Evolutionary conservation across 2,329 filamentous ascomycete species (phyloP).

Genomic region (Davidsoniella eucalypti): DNA sequence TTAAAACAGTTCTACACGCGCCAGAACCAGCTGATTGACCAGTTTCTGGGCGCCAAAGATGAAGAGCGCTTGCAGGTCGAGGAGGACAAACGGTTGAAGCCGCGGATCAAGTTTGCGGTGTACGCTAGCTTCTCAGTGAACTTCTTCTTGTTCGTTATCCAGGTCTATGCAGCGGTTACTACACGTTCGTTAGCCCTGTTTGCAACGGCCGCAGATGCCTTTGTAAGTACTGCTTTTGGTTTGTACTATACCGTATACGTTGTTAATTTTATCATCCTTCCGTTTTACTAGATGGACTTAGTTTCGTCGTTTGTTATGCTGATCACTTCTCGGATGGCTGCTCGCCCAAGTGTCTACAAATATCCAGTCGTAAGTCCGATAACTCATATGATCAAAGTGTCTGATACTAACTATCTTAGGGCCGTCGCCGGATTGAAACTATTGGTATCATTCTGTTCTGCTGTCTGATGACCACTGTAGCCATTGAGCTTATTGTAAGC

Average conservation of each 20-base stretch:
- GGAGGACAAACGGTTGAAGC: constrained; percentile 32
- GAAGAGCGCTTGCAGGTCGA: constrained; percentile 35
- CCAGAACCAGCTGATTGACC: constrained; percentile 32
- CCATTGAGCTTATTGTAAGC: constrained; percentile 42
- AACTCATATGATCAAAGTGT: background rate
- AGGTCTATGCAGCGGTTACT: constrained; percentile 40
- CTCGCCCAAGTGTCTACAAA: constrained; percentile 41
- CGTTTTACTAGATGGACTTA: constrained; percentile 35
- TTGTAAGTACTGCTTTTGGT: constrained; percentile 23
- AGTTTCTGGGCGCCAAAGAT: constrained; percentile 37
- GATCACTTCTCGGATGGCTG: constrained; percentile 41
- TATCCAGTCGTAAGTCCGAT: constrained; percentile 35
- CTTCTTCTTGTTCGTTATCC: constrained; percentile 38
- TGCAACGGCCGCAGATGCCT: constrained; percentile 48
- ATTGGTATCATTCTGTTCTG: constrained; percentile 50
- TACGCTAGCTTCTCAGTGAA: constrained; percentile 34
- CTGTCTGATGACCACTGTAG: constrained; percentile 49
- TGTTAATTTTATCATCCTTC: too few relatives aligned
- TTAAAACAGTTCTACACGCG: constrained; percentile 31
- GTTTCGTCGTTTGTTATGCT: constrained; percentile 48
- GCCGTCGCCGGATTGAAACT: constrained; percentile 45
- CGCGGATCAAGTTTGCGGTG: constrained; percentile 36
- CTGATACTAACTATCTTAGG: constrained; percentile 19
- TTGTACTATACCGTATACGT: background rate
- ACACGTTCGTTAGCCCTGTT: constrained; percentile 46